These are phyloP conservation scores for Acorus gramineus DNA, from an alignment of 106 monocot species.

Conservation along the genomic window DNA sequence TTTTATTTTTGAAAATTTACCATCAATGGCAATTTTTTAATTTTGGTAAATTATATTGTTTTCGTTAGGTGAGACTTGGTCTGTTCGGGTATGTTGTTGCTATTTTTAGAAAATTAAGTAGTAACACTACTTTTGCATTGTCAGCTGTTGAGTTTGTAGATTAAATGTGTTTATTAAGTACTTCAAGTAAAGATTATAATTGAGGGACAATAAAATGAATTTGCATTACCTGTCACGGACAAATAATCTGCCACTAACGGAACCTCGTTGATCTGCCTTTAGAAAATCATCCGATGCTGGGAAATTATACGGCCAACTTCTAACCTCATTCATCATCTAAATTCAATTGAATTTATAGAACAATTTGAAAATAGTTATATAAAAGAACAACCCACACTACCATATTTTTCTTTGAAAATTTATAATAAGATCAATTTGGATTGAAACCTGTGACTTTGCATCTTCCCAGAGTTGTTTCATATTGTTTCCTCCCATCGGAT, in stretches of 20 bases:
- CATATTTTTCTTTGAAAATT: not conserved
- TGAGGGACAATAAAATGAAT: not conserved
- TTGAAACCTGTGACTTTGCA: slow-evolving; percentile 60
- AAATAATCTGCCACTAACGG: slow-evolving; percentile 44
- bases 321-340: slow-evolving; percentile 36
- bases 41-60: too few species aligned
- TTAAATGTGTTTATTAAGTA: too few species aligned
- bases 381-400: too few species aligned
- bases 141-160: too few species aligned
- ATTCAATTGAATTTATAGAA: not conserved
- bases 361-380: too few species aligned
- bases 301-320: slow-evolving; percentile 64
- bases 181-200: not conserved
- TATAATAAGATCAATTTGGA: not conserved
- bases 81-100: too few species aligned
- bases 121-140: too few species aligned
- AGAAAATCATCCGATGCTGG: slow-evolving; percentile 59
- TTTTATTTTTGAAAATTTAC: too few species aligned
- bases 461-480: slow-evolving; percentile 67
- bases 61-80: too few species aligned
- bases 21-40: too few species aligned
- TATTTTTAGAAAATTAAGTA: too few species aligned
- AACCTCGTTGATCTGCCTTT: slow-evolving; percentile 48
- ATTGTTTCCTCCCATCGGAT: slow-evolving; percentile 17
- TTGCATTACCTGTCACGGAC: slow-evolving; percentile 48